Conservation (phyloP, 78 protist species). For the Pelomyxa schiedti region DNA sequence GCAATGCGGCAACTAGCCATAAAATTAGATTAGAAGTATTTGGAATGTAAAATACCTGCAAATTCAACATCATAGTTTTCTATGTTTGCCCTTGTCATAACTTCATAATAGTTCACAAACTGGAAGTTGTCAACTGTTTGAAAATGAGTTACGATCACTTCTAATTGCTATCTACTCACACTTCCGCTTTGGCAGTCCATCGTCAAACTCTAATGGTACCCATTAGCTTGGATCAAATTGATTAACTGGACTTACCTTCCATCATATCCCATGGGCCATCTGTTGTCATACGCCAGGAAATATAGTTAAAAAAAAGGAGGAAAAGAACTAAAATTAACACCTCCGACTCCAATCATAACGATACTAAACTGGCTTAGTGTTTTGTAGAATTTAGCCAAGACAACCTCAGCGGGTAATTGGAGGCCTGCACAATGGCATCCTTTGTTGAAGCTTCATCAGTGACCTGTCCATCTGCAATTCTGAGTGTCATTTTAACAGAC, state of each 20-base stretch:
- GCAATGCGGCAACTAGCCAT: too few species aligned
- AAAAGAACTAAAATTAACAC: too few species aligned
- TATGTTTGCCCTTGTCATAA: conserved; percentile 18
- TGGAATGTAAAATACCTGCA: too few species aligned
- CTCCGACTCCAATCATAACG: neutral
- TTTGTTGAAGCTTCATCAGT: neutral
- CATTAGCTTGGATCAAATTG: too few species aligned
- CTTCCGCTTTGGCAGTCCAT: conserved; percentile 24
- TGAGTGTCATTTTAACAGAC: too few species aligned
- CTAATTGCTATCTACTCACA: too few species aligned
- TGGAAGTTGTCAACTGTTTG: conserved; percentile 51
- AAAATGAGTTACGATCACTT: neutral
- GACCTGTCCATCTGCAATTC: conserved; percentile 49
- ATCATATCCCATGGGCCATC: conserved; percentile 59
- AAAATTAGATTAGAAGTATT: too few species aligned
- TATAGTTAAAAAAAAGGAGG: too few species aligned
- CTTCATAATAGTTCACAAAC: conserved; percentile 20
- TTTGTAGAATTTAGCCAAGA: too few species aligned
- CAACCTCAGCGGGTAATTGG: too few species aligned
- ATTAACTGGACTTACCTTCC: too few species aligned
- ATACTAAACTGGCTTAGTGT: conserved; percentile 15
- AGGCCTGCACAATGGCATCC: neutral
- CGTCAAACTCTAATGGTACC: conserved; percentile 47
- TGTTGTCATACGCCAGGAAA: conserved; percentile 48
- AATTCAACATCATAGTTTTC: conserved; percentile 49